Conservation (phyloP, 164 flowering plant genomes). For the Tinospora cordifolia region DNA sequence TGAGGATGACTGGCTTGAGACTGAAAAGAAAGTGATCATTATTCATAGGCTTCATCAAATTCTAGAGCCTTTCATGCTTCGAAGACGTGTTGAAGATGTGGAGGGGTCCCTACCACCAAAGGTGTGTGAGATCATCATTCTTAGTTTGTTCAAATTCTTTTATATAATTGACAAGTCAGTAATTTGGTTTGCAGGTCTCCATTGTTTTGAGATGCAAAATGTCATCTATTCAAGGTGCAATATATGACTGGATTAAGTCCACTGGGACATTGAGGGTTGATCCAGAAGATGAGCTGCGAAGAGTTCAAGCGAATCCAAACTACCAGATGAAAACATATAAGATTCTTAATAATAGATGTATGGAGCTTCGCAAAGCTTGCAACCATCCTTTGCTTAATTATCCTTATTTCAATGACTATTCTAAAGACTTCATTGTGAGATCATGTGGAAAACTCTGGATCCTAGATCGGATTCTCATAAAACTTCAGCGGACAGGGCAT, state of each 20-base stretch:
- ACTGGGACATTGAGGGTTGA: conserved; percentile 92
- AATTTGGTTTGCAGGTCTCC: conserved; percentile 56
- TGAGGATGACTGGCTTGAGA: conserved; percentile 99
- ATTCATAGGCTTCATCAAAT: conserved; percentile 98
- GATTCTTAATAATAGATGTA: conserved; percentile 80
- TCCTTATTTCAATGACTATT: conserved; percentile 70
- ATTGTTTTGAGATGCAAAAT: conserved; percentile 82
- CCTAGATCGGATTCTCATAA: conserved; percentile 84
- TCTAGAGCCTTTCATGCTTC: conserved; percentile 97
- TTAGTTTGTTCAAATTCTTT: not conserved
- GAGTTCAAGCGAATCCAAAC: conserved; percentile 58
- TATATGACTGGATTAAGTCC: conserved; percentile 96
- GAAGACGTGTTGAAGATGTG: conserved; percentile 99
- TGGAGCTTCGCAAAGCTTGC: conserved; percentile 96
- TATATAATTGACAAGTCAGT: conserved; percentile 1
- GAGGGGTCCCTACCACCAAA: conserved; percentile 98
- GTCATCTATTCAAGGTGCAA: conserved; percentile 90
- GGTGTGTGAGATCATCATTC: conserved; percentile 34
- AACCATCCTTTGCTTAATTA: conserved; percentile 97
- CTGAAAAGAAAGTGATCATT: conserved; percentile 93
- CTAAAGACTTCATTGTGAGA: conserved; percentile 82
- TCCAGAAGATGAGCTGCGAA: conserved; percentile 83
- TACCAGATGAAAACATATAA: conserved; percentile 66
- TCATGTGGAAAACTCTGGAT: conserved; percentile 97
- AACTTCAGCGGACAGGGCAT: conserved; percentile 89